Conservation (phyloP, 805 yeast genomes). For the Ogataea nonfermentans region DNA sequence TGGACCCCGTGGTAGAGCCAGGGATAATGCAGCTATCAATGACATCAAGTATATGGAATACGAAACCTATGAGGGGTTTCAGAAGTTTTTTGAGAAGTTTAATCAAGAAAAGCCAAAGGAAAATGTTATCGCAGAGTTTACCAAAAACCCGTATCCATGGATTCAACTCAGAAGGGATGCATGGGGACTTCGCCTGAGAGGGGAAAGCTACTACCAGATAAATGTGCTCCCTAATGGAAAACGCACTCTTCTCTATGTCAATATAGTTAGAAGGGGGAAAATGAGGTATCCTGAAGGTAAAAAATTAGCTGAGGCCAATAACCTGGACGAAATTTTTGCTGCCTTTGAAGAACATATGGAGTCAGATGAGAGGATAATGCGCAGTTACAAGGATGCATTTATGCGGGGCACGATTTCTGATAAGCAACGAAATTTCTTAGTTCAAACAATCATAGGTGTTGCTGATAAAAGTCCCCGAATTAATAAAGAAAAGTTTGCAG, state of each 20-base stretch:
- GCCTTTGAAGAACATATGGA: conserved; percentile 17
- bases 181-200: conserved; percentile 24
- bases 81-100: conserved; percentile 25
- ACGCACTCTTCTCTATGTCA: conserved; percentile 14
- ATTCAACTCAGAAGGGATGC: conserved; percentile 19
- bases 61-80: conserved; percentile 29
- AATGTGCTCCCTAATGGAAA: conserved; percentile 16
- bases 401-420: conserved; percentile 21
- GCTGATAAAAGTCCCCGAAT: conserved; percentile 24
- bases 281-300: conserved; percentile 18
- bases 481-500: conserved; percentile 20
- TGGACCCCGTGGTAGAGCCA: background rate
- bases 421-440: conserved; percentile 25
- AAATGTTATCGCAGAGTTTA: conserved; percentile 15
- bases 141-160: conserved; percentile 20
- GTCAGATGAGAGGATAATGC: conserved; percentile 6
- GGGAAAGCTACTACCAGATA: conserved; percentile 20
- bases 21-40: background rate
- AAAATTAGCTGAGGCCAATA: conserved; percentile 10
- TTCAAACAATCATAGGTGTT: conserved; percentile 14
- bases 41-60: conserved; percentile 30
- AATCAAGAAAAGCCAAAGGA: conserved; percentile 11
- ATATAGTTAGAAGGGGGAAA: conserved; percentile 9
- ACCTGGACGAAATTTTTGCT: conserved; percentile 21
- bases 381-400: conserved; percentile 8